Percentiles rank a stretch among this genome's conserved stretches.
Conservation (phyloP, 192 early-diverging fungal species). For the Podila minutissima region DNA sequence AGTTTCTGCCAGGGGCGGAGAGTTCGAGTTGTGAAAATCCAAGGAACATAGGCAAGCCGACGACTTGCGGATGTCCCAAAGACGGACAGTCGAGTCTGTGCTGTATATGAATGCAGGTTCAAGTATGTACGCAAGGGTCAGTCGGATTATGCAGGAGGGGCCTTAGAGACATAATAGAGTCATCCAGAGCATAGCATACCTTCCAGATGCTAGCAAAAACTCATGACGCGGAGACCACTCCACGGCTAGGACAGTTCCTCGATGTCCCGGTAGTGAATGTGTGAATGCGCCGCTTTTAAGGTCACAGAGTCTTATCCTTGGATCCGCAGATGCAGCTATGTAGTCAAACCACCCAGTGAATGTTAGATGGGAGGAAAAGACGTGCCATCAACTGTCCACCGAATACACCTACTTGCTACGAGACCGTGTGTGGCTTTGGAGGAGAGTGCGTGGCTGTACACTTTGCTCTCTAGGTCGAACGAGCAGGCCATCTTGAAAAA, state of each 20-base stretch:
- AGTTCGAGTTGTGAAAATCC: slow-evolving; percentile 65
- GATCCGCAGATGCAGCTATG: slow-evolving; percentile 71
- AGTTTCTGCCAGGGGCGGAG: slow-evolving; percentile 42
- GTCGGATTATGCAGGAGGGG: background rate
- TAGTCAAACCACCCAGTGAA: background rate
- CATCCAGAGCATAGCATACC: slow-evolving; percentile 49
- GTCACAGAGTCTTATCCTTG: slow-evolving; percentile 83
- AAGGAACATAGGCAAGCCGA: slow-evolving; percentile 68
- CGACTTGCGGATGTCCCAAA: slow-evolving; percentile 91
- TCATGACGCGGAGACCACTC: slow-evolving; percentile 84
- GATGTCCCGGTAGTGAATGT: slow-evolving; percentile 69
- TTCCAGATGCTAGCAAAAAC: slow-evolving; percentile 77
- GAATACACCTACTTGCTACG: slow-evolving; percentile 69
- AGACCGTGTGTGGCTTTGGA: slow-evolving; percentile 77
- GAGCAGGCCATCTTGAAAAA: slow-evolving; percentile 62
- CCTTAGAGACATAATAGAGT: background rate
- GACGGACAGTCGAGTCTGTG: slow-evolving; percentile 68
- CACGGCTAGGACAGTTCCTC: slow-evolving; percentile 62
- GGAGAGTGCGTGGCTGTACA: slow-evolving; percentile 80
- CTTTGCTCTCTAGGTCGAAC: slow-evolving; percentile 76
- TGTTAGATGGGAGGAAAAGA: background rate
- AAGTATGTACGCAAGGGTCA: slow-evolving; percentile 2
- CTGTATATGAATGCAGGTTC: slow-evolving; percentile 34
- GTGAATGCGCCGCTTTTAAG: slow-evolving; percentile 68
- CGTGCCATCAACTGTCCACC: background rate